Conservation (phyloP, 768 basidiomycete species). For the Leccinum fibrillosum region DNA sequence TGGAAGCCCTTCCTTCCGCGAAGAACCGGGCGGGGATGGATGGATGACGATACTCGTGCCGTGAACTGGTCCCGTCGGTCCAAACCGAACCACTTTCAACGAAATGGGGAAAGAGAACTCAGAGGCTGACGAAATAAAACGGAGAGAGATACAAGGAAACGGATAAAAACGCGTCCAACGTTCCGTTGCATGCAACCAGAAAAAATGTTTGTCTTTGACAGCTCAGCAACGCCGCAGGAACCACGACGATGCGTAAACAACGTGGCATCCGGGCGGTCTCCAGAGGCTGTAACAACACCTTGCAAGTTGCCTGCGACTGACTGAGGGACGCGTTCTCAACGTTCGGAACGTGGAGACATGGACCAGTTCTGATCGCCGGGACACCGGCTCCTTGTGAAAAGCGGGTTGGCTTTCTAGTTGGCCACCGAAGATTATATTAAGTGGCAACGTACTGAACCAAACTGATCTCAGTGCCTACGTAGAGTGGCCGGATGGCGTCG, state of each 20-base stretch:
- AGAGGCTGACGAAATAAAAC: neutral
- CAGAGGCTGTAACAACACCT: neutral
- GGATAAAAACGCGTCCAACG: neutral
- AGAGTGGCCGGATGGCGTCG: conserved; percentile 1
- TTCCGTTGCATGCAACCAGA: neutral
- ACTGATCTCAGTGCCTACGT: neutral
- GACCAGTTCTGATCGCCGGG: conserved; percentile 1
- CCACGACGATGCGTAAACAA: neutral
- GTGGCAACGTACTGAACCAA: neutral
- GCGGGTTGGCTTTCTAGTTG: neutral
- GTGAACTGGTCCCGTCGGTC: neutral
- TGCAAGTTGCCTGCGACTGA: neutral
- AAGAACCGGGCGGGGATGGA: neutral
- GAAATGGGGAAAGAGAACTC: neutral
- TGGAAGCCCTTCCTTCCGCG: conserved; percentile 18
- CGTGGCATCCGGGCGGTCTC: conserved; percentile 10
- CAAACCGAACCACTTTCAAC: conserved; percentile 11
- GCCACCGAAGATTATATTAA: neutral
- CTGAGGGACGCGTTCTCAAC: conserved; percentile 2
- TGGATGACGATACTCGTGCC: neutral
- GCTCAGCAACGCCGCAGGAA: neutral
- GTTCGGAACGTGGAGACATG: neutral
- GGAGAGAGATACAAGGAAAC: neutral
- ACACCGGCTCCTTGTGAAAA: conserved; percentile 1
- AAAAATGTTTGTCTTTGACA: neutral